Conservation (phyloP, 768 basidiomycete species). For the button mushroom (Agaricus bisporus) region DNA sequence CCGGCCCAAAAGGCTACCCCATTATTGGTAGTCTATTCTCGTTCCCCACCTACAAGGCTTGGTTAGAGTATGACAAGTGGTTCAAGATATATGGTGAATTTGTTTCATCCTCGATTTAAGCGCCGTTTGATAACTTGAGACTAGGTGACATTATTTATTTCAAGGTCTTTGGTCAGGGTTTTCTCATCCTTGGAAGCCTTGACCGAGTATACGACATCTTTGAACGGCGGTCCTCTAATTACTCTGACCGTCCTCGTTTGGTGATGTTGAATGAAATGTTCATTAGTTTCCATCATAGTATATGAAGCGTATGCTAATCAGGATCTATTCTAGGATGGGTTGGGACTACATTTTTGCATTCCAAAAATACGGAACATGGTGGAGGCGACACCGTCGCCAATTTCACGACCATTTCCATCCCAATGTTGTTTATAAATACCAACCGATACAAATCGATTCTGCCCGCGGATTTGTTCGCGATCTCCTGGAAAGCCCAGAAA, state of each 20-base stretch:
- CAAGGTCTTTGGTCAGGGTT: conserved; percentile 8
- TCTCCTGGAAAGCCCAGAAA: conserved; percentile 1
- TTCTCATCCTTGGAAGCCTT: conserved; percentile 8
- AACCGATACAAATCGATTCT: conserved; percentile 1
- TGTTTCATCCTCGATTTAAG: background rate
- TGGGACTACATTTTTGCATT: conserved; percentile 2
- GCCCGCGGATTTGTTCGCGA: background rate
- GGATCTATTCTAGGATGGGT: conserved; percentile 3
- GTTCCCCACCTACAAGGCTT: background rate
- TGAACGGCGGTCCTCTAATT: conserved; percentile 4
- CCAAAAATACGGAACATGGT: conserved; percentile 3
- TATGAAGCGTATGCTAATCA: background rate
- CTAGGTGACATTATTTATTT: conserved; percentile 13
- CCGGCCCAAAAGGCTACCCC: conserved; percentile 7
- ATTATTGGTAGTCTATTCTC: conserved; percentile 8
- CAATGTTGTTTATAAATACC: conserved; percentile 1
- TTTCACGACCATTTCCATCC: conserved; percentile 12
- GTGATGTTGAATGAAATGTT: conserved; percentile 7
- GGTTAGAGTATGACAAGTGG: conserved; percentile 11
- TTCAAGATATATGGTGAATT: background rate
- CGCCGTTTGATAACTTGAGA: no score
- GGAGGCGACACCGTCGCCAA: conserved; percentile 8
- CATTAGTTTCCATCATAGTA: background rate
- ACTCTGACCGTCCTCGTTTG: background rate
- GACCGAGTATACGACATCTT: background rate